Evolutionary conservation across 2,329 filamentous ascomycete species (phyloP), one percentile per base, ranked within the genome.

Genomic region (Penicillium expansum): DNA sequence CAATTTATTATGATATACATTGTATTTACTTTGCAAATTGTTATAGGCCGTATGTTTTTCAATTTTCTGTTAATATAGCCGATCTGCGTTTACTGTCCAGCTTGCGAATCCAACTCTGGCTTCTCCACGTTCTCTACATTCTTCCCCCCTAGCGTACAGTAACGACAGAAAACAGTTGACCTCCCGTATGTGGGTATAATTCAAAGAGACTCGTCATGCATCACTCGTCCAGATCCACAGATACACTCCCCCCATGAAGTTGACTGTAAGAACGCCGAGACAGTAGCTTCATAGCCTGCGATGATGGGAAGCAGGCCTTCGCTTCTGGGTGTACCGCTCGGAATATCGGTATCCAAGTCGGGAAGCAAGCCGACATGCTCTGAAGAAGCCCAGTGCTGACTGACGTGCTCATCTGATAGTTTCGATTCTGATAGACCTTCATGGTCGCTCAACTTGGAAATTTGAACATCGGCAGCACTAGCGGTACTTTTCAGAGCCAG

Each of bases 221-320:
- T 30, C 32, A 20, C 45, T 43, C 57, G 55, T 48, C 61, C 55
- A 13, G 58, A 57, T 27, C 60, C 53, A 55, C 68, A 71, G 57
- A 71, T 67, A 59, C 69, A 72, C 27, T 66, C 63, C n/a, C 61
- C 61, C 48, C 55, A 59, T 18, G 68, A 66, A 43, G 69, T 50
- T 9, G 64, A 62, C 30, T 62, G 68, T 18, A 71, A 57, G 49
- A 71, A 68, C 33, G 64, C 61, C 14, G 69, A 67, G 35, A 71
- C 63, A 29, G 63, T 68, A 41, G 62, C 64, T 56, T 71, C 67
- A 24, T 68, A 71, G 16, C 67, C 69, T 24, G 56, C 57, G 32
- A 72, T 62, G 27, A 71, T 68, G 20, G 69, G 61, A 32, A 67
- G 58, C 13, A 73, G 63, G 58, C 64, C 68, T 18, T 61, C 63